Conservation (phyloP, 768 basidiomycete genomes). For the Leccinum incarnatum region DNA sequence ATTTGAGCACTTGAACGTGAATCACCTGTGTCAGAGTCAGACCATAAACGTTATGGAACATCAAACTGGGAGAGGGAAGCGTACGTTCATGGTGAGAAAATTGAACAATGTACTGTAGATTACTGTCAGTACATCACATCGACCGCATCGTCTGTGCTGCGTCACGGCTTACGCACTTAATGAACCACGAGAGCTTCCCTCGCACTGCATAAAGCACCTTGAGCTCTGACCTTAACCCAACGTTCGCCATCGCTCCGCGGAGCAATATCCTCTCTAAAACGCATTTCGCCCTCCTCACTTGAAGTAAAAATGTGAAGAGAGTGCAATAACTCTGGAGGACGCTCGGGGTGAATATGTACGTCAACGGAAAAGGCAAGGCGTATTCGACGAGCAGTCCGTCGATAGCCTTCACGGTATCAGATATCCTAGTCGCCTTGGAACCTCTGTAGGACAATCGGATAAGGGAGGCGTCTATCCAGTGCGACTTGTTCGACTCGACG, state of each 20-base stretch:
- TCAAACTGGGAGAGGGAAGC: conserved; percentile 14
- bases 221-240: conserved; percentile 42
- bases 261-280: conserved; percentile 70
- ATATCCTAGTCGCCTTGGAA: conserved; percentile 41
- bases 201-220: conserved; percentile 77
- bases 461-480: conserved; percentile 65
- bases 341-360: conserved; percentile 67
- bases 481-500: conserved; percentile 46
- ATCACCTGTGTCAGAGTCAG: conserved; percentile 51
- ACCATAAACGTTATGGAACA: too few species aligned
- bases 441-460: conserved; percentile 71
- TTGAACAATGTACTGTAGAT: conserved; percentile 56
- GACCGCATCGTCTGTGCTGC: too few species aligned
- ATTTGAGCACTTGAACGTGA: conserved; percentile 56
- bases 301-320: conserved; percentile 69
- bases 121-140: neutral
- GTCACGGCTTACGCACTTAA: conserved; percentile 56
- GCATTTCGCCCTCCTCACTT: conserved; percentile 70
- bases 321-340: conserved; percentile 58
- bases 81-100: conserved; percentile 72
- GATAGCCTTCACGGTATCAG: conserved; percentile 58
- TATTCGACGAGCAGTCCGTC: conserved; percentile 75
- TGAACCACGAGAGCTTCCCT: conserved; percentile 78
- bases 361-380: conserved; percentile 75
- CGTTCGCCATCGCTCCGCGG: conserved; percentile 42